phyloP scores from a whole-genome alignment of 352 stramenopile species.

The Pythium aphanidermatum region DNA sequence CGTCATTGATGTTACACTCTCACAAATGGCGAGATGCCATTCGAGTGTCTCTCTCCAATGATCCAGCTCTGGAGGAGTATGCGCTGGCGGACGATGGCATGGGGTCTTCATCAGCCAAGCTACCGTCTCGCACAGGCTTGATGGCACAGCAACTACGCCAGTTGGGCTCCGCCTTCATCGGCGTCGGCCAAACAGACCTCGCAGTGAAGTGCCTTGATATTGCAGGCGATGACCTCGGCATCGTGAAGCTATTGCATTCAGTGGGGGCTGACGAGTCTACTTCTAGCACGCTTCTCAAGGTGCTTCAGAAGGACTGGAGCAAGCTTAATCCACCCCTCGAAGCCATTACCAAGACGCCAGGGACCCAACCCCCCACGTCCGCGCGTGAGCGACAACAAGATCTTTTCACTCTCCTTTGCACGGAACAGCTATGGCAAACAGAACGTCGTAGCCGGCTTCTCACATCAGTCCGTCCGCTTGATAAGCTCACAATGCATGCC shows the following conservation, averaged over 20 bases:
- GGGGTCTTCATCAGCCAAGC: conserved; percentile 33
- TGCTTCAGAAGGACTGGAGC: conserved; percentile 46
- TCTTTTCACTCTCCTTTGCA: conserved; percentile 60
- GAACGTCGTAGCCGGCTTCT: conserved; percentile 68
- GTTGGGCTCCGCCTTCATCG: conserved; percentile 39
- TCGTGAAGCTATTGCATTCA: conserved; percentile 41
- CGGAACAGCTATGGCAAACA: conserved; percentile 42
- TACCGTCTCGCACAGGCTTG: conserved; percentile 46
- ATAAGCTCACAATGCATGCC: conserved; percentile 28
- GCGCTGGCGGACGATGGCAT: conserved; percentile 39
- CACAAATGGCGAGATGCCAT: conserved; percentile 56
- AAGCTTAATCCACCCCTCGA: conserved; percentile 48
- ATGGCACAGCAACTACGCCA: conserved; percentile 31
- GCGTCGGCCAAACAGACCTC: conserved; percentile 44
- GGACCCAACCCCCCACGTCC: conserved; percentile 5
- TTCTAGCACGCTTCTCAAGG: conserved; percentile 22
- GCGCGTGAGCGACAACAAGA: conserved; percentile 31
- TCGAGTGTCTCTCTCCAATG: conserved; percentile 35
- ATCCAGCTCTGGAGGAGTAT: conserved; percentile 67
- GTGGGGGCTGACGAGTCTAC: conserved; percentile 12
- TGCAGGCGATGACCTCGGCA: conserved; percentile 56
- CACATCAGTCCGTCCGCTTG: conserved; percentile 34
- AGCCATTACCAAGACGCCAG: conserved; percentile 28
- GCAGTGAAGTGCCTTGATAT: conserved; percentile 61
- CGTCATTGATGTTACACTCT: conserved; percentile 44